Percentiles rank a stretch among this genome's conserved stretches.
These are phyloP conservation scores for Clausena lansium DNA, from an alignment of 345 rosid species.

Conservation along the genomic window DNA sequence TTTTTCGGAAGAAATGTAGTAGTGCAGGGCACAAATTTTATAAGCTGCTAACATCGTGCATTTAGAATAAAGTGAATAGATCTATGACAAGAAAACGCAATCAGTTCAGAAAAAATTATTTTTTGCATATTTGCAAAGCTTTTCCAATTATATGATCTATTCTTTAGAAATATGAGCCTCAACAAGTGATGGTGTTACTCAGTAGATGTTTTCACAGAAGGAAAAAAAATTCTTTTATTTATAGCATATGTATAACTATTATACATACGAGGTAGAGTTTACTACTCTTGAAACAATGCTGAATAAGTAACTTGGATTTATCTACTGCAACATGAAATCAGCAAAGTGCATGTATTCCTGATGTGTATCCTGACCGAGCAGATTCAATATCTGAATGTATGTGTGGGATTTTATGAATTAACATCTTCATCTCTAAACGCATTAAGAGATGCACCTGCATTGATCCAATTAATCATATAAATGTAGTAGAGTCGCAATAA, in stretches of 20 bases:
- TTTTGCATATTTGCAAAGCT: not conserved
- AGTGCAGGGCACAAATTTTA: not conserved
- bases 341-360: slow-evolving; percentile 30
- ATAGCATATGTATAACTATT: not conserved
- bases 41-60: not conserved
- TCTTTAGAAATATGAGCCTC: not conserved
- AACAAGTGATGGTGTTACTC: not conserved
- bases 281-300: slow-evolving; percentile 39
- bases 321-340: slow-evolving; percentile 28
- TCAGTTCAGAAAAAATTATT: not conserved
- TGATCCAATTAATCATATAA: not conserved
- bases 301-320: slow-evolving; percentile 35
- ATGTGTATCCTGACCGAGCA: slow-evolving; percentile 34
- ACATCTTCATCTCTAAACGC: slow-evolving; percentile 36
- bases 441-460: slow-evolving; percentile 43
- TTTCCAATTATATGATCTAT: not conserved
- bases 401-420: slow-evolving; percentile 23
- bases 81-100: not conserved
- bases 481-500: not conserved
- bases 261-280: slow-evolving; percentile 43
- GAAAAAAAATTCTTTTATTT: not conserved
- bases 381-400: slow-evolving; percentile 32
- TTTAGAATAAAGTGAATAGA: not conserved
- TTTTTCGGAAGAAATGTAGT: not conserved
- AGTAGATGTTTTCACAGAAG: not conserved